phyloP scores from a whole-genome alignment of 768 basidiomycete genomes.

The Hortiboletus flavorubellus region DNA sequence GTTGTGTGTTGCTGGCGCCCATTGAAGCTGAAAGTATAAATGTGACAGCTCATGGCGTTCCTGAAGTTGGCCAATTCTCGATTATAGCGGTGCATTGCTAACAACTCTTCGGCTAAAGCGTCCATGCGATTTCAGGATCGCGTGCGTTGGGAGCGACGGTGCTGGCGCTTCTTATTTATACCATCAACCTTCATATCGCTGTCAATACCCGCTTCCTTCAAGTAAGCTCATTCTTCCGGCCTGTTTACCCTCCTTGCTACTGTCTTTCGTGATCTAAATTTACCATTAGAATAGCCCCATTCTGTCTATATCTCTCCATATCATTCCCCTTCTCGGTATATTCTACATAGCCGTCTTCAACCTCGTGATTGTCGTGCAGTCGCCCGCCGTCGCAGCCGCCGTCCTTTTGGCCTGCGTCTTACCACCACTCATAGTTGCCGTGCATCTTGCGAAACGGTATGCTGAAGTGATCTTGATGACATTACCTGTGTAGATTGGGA shows the following conservation, averaged over 20 bases:
- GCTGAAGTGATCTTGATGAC: constrained; percentile 1
- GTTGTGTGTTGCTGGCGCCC: not conserved
- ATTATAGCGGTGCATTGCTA: not conserved
- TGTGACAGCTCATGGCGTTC: constrained; percentile 25
- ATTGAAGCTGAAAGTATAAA: not conserved
- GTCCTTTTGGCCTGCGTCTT: constrained; percentile 22
- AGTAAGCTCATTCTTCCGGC: constrained; percentile 7
- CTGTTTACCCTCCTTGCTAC: not conserved
- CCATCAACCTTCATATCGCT: constrained; percentile 27
- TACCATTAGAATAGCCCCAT: constrained; percentile 10
- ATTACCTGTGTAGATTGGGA: constrained; percentile 7
- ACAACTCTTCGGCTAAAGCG: constrained; percentile 9
- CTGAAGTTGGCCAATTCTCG: constrained; percentile 18
- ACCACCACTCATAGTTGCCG: constrained; percentile 15
- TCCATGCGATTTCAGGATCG: constrained; percentile 24
- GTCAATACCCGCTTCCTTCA: constrained; percentile 15
- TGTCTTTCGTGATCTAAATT: not conserved
- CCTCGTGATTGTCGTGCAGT: constrained; percentile 18
- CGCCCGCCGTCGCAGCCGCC: constrained; percentile 16
- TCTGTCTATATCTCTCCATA: constrained; percentile 20
- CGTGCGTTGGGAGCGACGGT: constrained; percentile 16
- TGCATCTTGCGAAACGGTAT: constrained; percentile 8
- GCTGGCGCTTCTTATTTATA: constrained; percentile 28
- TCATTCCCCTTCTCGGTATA: constrained; percentile 27
- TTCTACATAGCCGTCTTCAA: constrained; percentile 17